phyloP scores from a whole-genome alignment of 2,329 filamentous ascomycete species.

The Sarocladiaceae sp. region DNA sequence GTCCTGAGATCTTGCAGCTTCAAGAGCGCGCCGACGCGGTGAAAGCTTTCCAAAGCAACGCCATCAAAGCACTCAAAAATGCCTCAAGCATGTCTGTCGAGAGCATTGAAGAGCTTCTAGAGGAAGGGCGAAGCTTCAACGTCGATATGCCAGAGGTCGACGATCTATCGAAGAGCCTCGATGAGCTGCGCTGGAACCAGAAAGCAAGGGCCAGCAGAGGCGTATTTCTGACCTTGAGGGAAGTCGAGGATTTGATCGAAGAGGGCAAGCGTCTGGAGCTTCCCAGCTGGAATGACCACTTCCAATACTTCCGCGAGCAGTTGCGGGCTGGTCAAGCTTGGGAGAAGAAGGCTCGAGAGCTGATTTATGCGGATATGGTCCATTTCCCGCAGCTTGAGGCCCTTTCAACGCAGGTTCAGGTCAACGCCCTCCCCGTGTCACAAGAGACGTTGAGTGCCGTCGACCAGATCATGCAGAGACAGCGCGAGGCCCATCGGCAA shows the following conservation, averaged over 20 bases:
- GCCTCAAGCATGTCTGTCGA: conserved; percentile 56
- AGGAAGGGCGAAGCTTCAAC: conserved; percentile 82
- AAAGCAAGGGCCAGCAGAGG: conserved; percentile 61
- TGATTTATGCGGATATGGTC: conserved; percentile 85
- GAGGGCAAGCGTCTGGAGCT: conserved; percentile 74
- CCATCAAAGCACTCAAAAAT: conserved; percentile 62
- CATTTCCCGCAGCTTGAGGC: conserved; percentile 95
- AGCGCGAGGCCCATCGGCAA: conserved; percentile 85
- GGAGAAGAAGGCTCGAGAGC: conserved; percentile 87
- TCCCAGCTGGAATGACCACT: conserved; percentile 70
- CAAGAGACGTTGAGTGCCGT: conserved; percentile 73
- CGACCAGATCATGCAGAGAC: conserved; percentile 90
- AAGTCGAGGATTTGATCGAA: conserved; percentile 72
- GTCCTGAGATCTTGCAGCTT: conserved; percentile 79
- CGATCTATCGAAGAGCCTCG: conserved; percentile 69
- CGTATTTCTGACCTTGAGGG: conserved; percentile 64
- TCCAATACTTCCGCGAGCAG: conserved; percentile 70
- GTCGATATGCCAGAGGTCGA: conserved; percentile 88
- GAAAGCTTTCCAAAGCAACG: conserved; percentile 74
- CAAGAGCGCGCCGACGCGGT: conserved; percentile 82
- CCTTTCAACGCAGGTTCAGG: conserved; percentile 72
- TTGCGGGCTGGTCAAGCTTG: conserved; percentile 72
- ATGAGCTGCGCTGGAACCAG: conserved; percentile 84
- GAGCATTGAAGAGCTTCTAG: conserved; percentile 85
- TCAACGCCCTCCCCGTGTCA: conserved; percentile 68